These are phyloP conservation scores for Entrophospora sp. DNA, from an alignment of 192 early-diverging fungal genomes.

Conservation along the genomic window DNA sequence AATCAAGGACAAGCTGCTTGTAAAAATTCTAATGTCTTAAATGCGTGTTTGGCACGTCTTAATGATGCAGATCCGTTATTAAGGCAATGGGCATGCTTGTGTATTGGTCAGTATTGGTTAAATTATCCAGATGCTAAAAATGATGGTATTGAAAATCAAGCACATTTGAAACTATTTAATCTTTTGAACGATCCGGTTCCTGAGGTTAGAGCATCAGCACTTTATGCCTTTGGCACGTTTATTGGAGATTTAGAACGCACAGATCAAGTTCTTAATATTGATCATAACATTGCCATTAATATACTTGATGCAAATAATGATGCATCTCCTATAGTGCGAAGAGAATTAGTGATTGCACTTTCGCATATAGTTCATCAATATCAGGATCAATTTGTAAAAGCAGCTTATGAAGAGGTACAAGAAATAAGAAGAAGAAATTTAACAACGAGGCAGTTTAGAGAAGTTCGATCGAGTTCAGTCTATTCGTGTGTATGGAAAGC, in stretches of 20 bases:
- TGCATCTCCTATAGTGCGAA: constrained; percentile 82
- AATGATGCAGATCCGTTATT: constrained; percentile 64
- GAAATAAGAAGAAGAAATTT: constrained; percentile 33
- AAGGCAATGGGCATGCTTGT: constrained; percentile 86
- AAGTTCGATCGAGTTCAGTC: constrained; percentile 39
- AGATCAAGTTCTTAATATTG: constrained; percentile 60
- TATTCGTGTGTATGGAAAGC: constrained; percentile 73
- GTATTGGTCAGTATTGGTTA: constrained; percentile 79
- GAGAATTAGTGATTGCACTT: constrained; percentile 74
- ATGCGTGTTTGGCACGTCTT: constrained; percentile 56
- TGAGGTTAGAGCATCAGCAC: constrained; percentile 74
- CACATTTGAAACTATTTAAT: constrained; percentile 52
- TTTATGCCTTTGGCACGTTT: constrained; percentile 75
- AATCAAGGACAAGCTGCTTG: constrained; percentile 79
- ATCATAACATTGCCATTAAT: constrained; percentile 65
- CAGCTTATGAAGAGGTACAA: constrained; percentile 45
- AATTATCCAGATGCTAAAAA: constrained; percentile 63
- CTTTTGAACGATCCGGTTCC: constrained; percentile 61
- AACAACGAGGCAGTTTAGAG: constrained; percentile 23
- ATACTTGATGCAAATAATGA: constrained; percentile 62
- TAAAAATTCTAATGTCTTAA: constrained; percentile 56
- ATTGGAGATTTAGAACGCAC: constrained; percentile 60
- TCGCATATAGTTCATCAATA: constrained; percentile 68
- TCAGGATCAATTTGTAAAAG: constrained; percentile 49
- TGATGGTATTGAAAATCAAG: constrained; percentile 47